Base-by-base conservation (phyloP, 1,284 basidiomycete genomes). In the Kwoniella shivajii region DNA sequence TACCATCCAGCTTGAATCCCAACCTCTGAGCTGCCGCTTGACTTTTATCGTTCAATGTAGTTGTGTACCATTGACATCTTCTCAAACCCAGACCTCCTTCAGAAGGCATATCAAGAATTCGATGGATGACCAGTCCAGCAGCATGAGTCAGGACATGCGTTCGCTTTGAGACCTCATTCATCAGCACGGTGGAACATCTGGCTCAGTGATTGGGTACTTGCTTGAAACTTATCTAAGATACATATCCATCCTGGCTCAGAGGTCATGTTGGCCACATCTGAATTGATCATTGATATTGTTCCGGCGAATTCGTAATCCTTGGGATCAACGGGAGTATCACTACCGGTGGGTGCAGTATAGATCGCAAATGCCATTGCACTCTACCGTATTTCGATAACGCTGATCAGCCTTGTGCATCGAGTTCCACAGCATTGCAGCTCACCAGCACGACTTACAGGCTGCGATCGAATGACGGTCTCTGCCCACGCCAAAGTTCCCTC, bases 1-100 rank as follows among this genome's bases (percentile, higher is more conserved):
- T 29, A 11, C 68, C 68, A 48, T 69, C 68, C 24, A 47, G 27
- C n/a, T 54, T 59, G 58, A 61, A 69, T 1, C 68, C 68, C 30
- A 69, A 38, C 24, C 68, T 56, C 18, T 50, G 18, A 0, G 65
- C 60, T 1, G 65, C 60, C 20, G 53, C 55, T 7, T 53, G 44
- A 33, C 57, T 60, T 33, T 57, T 57, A 27, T 56, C 44, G 48
- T 69, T 67, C 30, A 67, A 41, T 14, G 59, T 57, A 29, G 63
- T 64, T 0, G 65, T 58, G 48, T 66, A 64, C 68, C 68, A 69
- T 55, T 69, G 68, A 57, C 60, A 63, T 3, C 68, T 53, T 31
- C 68, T 59, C 3, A 66, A 56, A 26, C 68, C 68, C 37, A 67
- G 54, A 7, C 68, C 68, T 27, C 68, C 68, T 9, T 67, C 43